Evolutionary conservation across 2,329 filamentous ascomycete genomes (phyloP).

Genomic region (Rhytidhysteron rufulum): DNA sequence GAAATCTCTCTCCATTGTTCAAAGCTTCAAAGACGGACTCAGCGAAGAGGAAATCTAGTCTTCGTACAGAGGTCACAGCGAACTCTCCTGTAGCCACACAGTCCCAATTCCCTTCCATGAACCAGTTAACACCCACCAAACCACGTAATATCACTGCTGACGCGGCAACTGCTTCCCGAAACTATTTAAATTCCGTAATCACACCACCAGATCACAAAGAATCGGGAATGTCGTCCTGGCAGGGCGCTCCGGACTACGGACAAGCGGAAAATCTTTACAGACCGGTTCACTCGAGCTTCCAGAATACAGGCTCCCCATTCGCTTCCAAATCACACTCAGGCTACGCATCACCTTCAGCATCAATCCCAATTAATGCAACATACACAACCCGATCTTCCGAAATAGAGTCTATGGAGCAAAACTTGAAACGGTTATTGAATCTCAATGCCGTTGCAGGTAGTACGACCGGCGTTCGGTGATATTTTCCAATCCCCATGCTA

Average conservation of each 20-base stretch:
- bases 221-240: too few relatives aligned
- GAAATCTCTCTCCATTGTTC: constrained; percentile 48
- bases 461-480: constrained; percentile 3
- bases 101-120: background rate
- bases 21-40: constrained; percentile 44
- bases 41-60: constrained; percentile 38
- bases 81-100: constrained; percentile 19
- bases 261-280: background rate
- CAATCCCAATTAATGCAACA: background rate
- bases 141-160: background rate
- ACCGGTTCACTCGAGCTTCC: background rate
- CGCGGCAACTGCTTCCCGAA: background rate
- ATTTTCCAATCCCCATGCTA: too few relatives aligned
- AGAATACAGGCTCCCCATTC: too few relatives aligned
- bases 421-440: constrained; percentile 2
- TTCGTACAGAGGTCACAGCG: constrained; percentile 41
- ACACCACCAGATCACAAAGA: background rate
- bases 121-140: background rate
- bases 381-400: background rate
- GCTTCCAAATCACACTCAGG: background rate
- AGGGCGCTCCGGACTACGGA: background rate
- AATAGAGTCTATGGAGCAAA: constrained; percentile 1
- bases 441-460: background rate
- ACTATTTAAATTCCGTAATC: background rate
- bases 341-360: background rate